phyloP scores from a whole-genome alignment of 305 asterid species.

The Fraxinus platypoda region DNA sequence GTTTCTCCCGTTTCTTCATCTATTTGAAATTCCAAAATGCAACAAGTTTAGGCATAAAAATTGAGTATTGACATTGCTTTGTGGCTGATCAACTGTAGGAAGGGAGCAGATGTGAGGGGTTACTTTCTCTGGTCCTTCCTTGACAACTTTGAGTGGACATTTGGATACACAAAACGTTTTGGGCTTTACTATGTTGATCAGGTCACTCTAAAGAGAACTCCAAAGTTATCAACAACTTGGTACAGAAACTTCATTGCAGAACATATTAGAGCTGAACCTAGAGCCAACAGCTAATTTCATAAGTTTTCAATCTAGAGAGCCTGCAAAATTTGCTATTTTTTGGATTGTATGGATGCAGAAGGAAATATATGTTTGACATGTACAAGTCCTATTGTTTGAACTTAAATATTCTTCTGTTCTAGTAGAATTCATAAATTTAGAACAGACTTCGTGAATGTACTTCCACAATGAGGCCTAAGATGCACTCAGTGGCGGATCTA shows the following conservation, averaged over 20 bases:
- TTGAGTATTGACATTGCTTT: not conserved
- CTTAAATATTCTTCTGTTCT: not conserved
- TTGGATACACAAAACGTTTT: conserved; percentile 51
- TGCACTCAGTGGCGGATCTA: not conserved
- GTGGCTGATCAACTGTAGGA: conserved; percentile 16
- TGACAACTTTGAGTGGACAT: conserved; percentile 66
- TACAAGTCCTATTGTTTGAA: not conserved
- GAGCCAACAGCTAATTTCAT: not conserved
- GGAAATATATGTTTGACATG: not conserved
- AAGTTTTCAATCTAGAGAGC: not conserved
- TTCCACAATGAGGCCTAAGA: not conserved
- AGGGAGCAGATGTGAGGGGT: conserved; percentile 61
- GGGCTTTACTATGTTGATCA: conserved; percentile 51
- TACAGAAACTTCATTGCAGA: conserved; percentile 34
- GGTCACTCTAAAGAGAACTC: conserved; percentile 41
- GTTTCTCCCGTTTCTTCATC: not conserved
- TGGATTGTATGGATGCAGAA: not conserved
- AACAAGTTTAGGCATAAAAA: not conserved
- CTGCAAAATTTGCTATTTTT: not conserved
- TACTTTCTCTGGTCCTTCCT: conserved; percentile 63
- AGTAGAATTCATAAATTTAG: not conserved
- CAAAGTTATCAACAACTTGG: conserved; percentile 44
- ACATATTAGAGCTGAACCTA: not conserved
- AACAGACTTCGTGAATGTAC: not conserved
- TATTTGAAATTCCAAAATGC: not conserved